These are phyloP conservation scores for Debaryomyces prosopidis DNA, from an alignment of 805 yeast genomes.

Conservation along the genomic window DNA sequence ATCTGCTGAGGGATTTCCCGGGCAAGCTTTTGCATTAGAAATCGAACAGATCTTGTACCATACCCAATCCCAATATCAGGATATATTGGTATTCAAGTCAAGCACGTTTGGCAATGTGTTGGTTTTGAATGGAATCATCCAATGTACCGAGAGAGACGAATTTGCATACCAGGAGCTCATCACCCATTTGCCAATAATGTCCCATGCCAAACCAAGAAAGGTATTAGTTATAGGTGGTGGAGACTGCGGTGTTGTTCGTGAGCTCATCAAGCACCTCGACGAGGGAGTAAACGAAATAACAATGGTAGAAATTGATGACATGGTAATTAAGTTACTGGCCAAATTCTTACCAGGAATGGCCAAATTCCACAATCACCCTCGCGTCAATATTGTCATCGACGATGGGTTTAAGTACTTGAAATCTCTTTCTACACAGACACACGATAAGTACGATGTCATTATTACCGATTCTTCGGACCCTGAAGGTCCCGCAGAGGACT, in stretches of 20 bases:
- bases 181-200: slow-evolving; percentile 75
- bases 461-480: slow-evolving; percentile 94
- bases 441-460: slow-evolving; percentile 70
- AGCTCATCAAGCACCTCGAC: slow-evolving; percentile 69
- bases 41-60: slow-evolving; percentile 67
- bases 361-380: slow-evolving; percentile 58
- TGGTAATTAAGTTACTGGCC: slow-evolving; percentile 71
- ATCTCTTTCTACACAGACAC: slow-evolving; percentile 19
- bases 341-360: slow-evolving; percentile 81
- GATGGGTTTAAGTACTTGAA: slow-evolving; percentile 84
- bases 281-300: slow-evolving; percentile 61
- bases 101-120: slow-evolving; percentile 81
- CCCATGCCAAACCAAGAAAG: slow-evolving; percentile 71
- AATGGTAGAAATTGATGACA: slow-evolving; percentile 86
- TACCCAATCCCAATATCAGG: slow-evolving; percentile 73
- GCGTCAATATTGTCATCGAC: slow-evolving; percentile 64
- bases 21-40: slow-evolving; percentile 75
- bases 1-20: slow-evolving; percentile 74
- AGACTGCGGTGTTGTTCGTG: slow-evolving; percentile 92
- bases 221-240: slow-evolving; percentile 95
- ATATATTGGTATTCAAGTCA: slow-evolving; percentile 76
- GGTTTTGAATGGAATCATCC: slow-evolving; percentile 86
- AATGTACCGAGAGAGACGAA: slow-evolving; percentile 90
- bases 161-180: slow-evolving; percentile 94
- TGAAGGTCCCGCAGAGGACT: slow-evolving; percentile 92